Evolutionary conservation across 495 filamentous ascomycete species (phyloP).

Genomic region (Trichocladium antarcticum): DNA sequence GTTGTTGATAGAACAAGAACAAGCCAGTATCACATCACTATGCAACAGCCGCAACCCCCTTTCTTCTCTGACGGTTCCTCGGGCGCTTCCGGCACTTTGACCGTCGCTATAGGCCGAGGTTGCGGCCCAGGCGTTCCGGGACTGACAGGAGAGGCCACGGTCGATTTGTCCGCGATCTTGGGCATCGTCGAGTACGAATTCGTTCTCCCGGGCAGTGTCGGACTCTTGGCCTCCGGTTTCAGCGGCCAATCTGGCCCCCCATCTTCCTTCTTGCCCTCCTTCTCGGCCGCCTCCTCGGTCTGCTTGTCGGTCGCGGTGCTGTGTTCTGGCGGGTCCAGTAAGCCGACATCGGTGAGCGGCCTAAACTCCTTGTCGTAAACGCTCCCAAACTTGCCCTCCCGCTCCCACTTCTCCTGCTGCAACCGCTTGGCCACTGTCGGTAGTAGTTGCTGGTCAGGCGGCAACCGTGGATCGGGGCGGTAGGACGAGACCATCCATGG

Average conservation of each 20-base stretch:
- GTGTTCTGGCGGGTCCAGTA: slow-evolving; percentile 37
- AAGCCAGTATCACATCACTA: slow-evolving; percentile 38
- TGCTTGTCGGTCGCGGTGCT: slow-evolving; percentile 17
- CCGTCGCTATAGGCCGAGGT: slow-evolving; percentile 12
- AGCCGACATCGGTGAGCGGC: slow-evolving; percentile 52
- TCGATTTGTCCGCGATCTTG: slow-evolving; percentile 38
- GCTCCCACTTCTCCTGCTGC: slow-evolving; percentile 91
- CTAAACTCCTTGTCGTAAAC: slow-evolving; percentile 76
- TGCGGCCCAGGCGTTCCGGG: slow-evolving; percentile 24
- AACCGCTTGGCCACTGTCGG: slow-evolving; percentile 86
- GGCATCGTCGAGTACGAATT: slow-evolving; percentile 49
- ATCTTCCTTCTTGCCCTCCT: slow-evolving; percentile 27
- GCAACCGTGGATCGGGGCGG: slow-evolving; percentile 87
- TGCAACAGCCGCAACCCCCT: slow-evolving; percentile 42
- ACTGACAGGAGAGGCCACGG: slow-evolving; percentile 30
- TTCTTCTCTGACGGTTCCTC: slow-evolving; percentile 32
- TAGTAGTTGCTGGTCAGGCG: slow-evolving; percentile 88
- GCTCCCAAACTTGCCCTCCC: slow-evolving; percentile 70
- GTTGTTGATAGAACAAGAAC: not conserved
- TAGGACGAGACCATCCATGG: slow-evolving; percentile 94
- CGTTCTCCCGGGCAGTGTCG: slow-evolving; percentile 33
- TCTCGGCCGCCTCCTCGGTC: slow-evolving; percentile 27
- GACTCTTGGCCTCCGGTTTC: slow-evolving; percentile 34
- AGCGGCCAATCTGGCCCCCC: slow-evolving; percentile 35
- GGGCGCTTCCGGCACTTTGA: slow-evolving; percentile 27